These are phyloP conservation scores for Ophiocordyceps camponoti-leonardi DNA, from an alignment of 2,329 filamentous ascomycete genomes.

Conservation along the genomic window DNA sequence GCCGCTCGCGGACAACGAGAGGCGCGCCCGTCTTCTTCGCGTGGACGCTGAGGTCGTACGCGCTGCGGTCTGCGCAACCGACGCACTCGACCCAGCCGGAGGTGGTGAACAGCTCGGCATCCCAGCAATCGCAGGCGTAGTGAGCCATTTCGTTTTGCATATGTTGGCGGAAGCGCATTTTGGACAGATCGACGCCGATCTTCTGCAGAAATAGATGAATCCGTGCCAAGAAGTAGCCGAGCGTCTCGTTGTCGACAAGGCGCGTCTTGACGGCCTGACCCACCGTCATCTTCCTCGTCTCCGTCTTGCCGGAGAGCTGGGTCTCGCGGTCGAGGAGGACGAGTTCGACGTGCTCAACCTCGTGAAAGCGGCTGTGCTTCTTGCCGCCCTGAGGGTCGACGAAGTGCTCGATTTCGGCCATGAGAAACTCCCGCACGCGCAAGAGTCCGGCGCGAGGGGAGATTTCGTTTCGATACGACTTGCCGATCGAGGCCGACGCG, in stretches of 20 bases:
- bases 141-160: conserved; percentile 70
- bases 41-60: conserved; percentile 86
- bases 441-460: conserved; percentile 82
- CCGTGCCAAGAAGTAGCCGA: conserved; percentile 91
- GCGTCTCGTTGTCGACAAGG: conserved; percentile 89
- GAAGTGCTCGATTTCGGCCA: conserved; percentile 98
- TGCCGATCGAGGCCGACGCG: conserved; percentile 90
- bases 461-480: conserved; percentile 97
- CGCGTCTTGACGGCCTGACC: conserved; percentile 70
- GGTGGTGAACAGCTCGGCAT: conserved; percentile 79
- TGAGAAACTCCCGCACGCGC: conserved; percentile 90
- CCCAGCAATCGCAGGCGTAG: conserved; percentile 96
- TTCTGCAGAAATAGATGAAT: conserved; percentile 82
- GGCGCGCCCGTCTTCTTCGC: conserved; percentile 81
- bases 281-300: conserved; percentile 55
- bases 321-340: conserved; percentile 70
- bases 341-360: conserved; percentile 71
- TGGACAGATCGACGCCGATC: conserved; percentile 72
- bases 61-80: conserved; percentile 87
- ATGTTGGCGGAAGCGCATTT: conserved; percentile 93
- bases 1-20: conserved; percentile 67
- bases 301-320: conserved; percentile 73
- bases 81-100: conserved; percentile 98
- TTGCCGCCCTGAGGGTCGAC: conserved; percentile 91
- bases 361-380: conserved; percentile 76